Evolutionary conservation across 257 asterid species (phyloP).

Genomic region (Voacanga thouarsii): DNA sequence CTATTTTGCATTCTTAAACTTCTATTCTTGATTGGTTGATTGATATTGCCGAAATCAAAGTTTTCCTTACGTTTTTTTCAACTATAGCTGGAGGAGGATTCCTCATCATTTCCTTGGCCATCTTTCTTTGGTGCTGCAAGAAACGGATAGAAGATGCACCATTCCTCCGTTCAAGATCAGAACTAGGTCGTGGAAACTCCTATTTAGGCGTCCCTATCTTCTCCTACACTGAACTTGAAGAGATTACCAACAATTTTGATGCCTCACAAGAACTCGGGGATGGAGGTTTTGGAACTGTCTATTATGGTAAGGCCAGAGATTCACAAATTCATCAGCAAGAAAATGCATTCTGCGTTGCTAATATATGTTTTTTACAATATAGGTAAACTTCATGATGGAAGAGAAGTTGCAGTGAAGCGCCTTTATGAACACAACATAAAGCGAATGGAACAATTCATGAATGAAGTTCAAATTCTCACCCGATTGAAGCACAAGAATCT

Average conservation of each 20-base stretch:
- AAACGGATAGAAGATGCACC: constrained; percentile 28
- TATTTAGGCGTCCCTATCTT: constrained; percentile 54
- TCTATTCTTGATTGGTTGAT: no score
- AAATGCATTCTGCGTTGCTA: not conserved
- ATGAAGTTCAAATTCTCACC: constrained; percentile 55
- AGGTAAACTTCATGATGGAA: constrained; percentile 72
- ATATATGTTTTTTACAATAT: constrained; percentile 1
- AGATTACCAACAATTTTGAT: constrained; percentile 57
- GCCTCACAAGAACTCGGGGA: constrained; percentile 64
- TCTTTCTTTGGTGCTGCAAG: constrained; percentile 18
- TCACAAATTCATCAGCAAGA: no score
- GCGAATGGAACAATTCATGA: constrained; percentile 66
- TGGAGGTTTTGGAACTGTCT: constrained; percentile 83
- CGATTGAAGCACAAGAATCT: constrained; percentile 60
- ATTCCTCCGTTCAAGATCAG: constrained; percentile 11
- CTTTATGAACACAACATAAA: constrained; percentile 66
- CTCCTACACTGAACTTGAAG: constrained; percentile 58
- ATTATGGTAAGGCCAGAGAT: constrained; percentile 46
- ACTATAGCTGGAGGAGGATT: constrained; percentile 34
- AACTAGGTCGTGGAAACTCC: constrained; percentile 37
- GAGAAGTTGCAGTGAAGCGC: constrained; percentile 86
- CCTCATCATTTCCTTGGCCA: constrained; percentile 8
- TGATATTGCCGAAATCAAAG: no score
- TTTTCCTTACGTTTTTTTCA: constrained; percentile 8
- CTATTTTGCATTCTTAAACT: not conserved